Evolutionary conservation across 371 early-diverging fungal species (phyloP).

Genomic region (Dentiscutata heterogama): DNA sequence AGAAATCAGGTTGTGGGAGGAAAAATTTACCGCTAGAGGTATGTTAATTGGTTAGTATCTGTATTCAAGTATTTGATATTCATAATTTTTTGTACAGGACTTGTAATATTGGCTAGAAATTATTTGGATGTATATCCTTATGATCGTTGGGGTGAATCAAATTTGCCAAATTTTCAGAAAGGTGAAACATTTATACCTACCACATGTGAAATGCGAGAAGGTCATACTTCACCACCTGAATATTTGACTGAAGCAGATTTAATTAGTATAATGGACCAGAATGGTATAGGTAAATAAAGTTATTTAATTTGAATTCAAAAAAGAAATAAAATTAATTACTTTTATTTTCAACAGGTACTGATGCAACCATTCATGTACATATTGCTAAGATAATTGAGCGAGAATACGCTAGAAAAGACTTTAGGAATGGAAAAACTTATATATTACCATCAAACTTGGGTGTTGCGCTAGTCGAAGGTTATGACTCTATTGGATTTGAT

Average conservation of each 20-base stretch:
- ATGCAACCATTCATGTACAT: constrained; percentile 99
- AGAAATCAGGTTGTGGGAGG: constrained; percentile 72
- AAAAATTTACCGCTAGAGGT: constrained; percentile 80
- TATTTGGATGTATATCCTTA: constrained; percentile 97
- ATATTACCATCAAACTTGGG: constrained; percentile 94
- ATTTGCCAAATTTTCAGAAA: constrained; percentile 74
- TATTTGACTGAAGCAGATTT: constrained; percentile 95
- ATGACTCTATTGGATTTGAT: constrained; percentile 88
- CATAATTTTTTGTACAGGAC: constrained; percentile 58
- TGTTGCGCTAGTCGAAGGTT: constrained; percentile 92
- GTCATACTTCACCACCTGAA: constrained; percentile 84
- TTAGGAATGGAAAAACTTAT: constrained; percentile 56
- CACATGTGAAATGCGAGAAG: constrained; percentile 69
- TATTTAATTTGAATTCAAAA: neutral
- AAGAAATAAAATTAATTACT: neutral
- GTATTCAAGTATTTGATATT: neutral
- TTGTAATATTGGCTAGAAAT: constrained; percentile 86
- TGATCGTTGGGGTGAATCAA: constrained; percentile 88
- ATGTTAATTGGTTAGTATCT: constrained; percentile 4
- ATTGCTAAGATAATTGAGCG: constrained; percentile 97
- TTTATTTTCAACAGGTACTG: constrained; percentile 80
- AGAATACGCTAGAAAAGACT: constrained; percentile 86
- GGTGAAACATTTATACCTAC: constrained; percentile 82
- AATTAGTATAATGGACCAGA: constrained; percentile 97
- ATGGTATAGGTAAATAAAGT: constrained; percentile 87